These are phyloP conservation scores for Hordeum marinum DNA, from an alignment of 176 grass and related monocot genomes.

Conservation along the genomic window DNA sequence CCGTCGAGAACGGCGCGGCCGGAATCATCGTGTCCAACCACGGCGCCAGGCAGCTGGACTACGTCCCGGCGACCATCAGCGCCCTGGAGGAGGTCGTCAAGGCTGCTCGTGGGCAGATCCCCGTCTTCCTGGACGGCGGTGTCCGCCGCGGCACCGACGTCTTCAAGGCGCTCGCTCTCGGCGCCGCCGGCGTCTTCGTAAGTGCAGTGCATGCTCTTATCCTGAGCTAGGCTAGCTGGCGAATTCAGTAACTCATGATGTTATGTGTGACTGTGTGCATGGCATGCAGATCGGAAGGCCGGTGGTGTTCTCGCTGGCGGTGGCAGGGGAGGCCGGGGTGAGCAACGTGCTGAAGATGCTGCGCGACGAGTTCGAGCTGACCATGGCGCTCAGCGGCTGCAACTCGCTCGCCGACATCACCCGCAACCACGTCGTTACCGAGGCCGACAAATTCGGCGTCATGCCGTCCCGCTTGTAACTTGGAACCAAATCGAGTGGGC, in stretches of 20 bases:
- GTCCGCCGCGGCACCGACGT: conserved; percentile 94
- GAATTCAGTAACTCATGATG: not conserved
- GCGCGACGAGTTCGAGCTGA: conserved; percentile 89
- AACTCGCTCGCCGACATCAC: conserved; percentile 80
- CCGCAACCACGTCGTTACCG: conserved; percentile 88
- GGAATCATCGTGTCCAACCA: conserved; percentile 97
- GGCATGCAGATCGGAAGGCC: conserved; percentile 66
- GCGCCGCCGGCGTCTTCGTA: conserved; percentile 89
- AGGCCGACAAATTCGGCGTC: conserved; percentile 45
- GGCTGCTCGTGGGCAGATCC: conserved; percentile 71
- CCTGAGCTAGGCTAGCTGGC: not conserved
- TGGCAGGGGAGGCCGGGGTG: conserved; percentile 72
- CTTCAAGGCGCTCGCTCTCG: conserved; percentile 94
- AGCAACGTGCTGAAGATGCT: conserved; percentile 81
- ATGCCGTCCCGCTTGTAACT: conserved; percentile 66
- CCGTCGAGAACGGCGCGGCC: conserved; percentile 65
- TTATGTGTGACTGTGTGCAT: too few relatives aligned
- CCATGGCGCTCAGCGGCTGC: conserved; percentile 92
- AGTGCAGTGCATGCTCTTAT: conserved; percentile 5
- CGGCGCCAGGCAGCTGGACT: conserved; percentile 90
- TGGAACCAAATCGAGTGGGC: not conserved
- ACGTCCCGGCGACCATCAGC: conserved; percentile 80
- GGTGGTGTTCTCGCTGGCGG: conserved; percentile 81
- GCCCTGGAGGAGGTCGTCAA: conserved; percentile 84
- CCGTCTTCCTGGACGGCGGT: conserved; percentile 91